Evolutionary conservation across 208 protist species (phyloP), one percentile per base, ranked within the genome.

Genomic region (Leishmania tarentolae): DNA sequence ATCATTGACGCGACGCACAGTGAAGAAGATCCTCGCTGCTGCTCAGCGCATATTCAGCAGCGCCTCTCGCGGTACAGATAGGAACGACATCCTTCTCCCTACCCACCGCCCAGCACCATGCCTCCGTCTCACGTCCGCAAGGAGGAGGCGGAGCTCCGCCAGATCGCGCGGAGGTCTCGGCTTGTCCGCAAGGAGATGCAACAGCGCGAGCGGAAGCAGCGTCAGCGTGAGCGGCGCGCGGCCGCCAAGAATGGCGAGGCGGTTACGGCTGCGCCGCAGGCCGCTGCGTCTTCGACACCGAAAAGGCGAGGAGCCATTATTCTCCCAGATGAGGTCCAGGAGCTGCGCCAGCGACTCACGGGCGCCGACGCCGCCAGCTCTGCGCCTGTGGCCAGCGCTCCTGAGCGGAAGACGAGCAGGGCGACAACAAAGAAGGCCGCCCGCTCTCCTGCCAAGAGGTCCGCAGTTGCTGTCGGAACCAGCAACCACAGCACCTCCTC

Each of bases 71-170:
- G 21, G 9, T 5, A 50, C 42, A 46, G 37, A 50, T 21, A 72
- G 28, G 68, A 50, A 17, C 21, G 68, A 52, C 68, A 35, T 31
- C 71, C 50, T 42, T 61, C 37, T 37, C 44, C 24, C 17, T 75
- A 44, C 56, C 63, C 42, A 79, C 66, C 11, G 21, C 46, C 65
- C 50, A 52, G 13, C 50, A 11, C 6, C 13, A 95, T 95, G 92
- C 78, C 85, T 0, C 82, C 87, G 21, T 95, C 94, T 31, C 53
- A 94, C 76, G 85, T 89, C n/a, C 83, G 83, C 52, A 96, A 96
- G 85, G 94, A 97, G 83, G 92, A 96, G 91, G 90, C 91, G 53
- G 92, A 94, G 85, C 82, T 96, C 35, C 92, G 92, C 77, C 90
- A 93, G 76, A 93, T 97, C 53, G 90, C 88, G 35, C 93, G 90